Percentiles rank a stretch among this genome's conserved stretches.
phyloP scores from a whole-genome alignment of 208 protist genomes.

The Angomonas ambiguus region DNA sequence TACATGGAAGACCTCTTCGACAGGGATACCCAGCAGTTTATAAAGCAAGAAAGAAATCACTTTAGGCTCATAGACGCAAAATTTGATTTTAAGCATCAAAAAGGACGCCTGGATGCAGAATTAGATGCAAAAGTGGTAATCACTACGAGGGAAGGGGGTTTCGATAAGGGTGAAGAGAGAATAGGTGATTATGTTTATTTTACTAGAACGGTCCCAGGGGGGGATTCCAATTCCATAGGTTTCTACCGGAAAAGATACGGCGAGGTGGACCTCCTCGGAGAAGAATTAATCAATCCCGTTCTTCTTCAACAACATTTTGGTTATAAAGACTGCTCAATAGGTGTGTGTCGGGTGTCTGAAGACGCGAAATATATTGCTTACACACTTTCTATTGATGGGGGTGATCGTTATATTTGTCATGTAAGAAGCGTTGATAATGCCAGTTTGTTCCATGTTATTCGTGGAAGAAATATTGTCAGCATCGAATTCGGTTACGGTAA shows the following conservation, averaged over 20 bases:
- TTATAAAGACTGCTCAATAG: slow-evolving; percentile 81
- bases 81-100: slow-evolving; percentile 84
- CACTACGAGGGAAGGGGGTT: slow-evolving; percentile 81
- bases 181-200: slow-evolving; percentile 91
- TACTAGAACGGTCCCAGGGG: slow-evolving; percentile 67
- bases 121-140: slow-evolving; percentile 83
- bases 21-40: slow-evolving; percentile 61
- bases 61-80: slow-evolving; percentile 64
- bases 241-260: slow-evolving; percentile 89
- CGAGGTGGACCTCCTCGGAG: slow-evolving; percentile 78
- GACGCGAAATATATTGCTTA: slow-evolving; percentile 87
- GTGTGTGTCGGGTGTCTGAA: slow-evolving; percentile 85
- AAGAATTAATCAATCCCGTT: slow-evolving; percentile 89
- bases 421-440: slow-evolving; percentile 87
- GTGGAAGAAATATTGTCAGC: slow-evolving; percentile 86
- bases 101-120: slow-evolving; percentile 79
- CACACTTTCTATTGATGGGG: slow-evolving; percentile 85
- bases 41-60: slow-evolving; percentile 67
- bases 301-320: slow-evolving; percentile 86
- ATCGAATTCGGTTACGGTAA: slow-evolving; percentile 87
- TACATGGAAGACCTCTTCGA: slow-evolving; percentile 90
- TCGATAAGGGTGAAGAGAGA: slow-evolving; percentile 88
- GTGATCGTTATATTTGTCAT: slow-evolving; percentile 89
- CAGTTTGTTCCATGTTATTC: slow-evolving; percentile 86
- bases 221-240: slow-evolving; percentile 68